Conservation (phyloP, 352 stramenopile genomes). For the Phytopythium kandeliae region DNA sequence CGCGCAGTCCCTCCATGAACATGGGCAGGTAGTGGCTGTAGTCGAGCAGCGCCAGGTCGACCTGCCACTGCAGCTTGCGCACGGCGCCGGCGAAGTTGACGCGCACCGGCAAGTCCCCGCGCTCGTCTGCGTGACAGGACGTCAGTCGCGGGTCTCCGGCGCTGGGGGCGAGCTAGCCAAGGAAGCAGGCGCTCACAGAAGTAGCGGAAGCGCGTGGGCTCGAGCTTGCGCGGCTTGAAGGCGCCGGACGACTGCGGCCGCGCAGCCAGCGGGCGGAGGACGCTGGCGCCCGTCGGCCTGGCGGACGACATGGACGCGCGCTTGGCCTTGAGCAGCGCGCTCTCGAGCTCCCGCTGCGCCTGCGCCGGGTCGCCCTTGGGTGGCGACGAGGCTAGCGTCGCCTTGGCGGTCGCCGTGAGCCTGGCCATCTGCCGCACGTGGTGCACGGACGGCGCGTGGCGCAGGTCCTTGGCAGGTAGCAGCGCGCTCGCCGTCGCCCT, state of each 20-base stretch:
- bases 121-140: conserved; percentile 34
- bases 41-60: conserved; percentile 65
- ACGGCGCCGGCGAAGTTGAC: conserved; percentile 73
- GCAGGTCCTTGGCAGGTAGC: conserved; percentile 29
- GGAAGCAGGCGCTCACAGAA: conserved; percentile 65
- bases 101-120: conserved; percentile 61
- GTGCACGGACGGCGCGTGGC: conserved; percentile 29
- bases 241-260: conserved; percentile 45
- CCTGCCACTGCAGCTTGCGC: conserved; percentile 68
- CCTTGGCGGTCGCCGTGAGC: conserved; percentile 22
- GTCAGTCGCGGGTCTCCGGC: too few species aligned
- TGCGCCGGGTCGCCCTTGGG: conserved; percentile 18
- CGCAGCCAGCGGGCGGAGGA: conserved; percentile 9
- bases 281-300: conserved; percentile 3
- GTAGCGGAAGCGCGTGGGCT: conserved; percentile 75
- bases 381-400: conserved; percentile 18
- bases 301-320: conserved; percentile 11
- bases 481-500: conserved; percentile 21
- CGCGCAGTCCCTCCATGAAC: conserved; percentile 91
- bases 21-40: conserved; percentile 87
- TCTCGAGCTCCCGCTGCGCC: conserved; percentile 23
- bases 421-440: conserved; percentile 52
- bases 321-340: conserved; percentile 16
- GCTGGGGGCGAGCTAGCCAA: too few species aligned
- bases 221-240: conserved; percentile 62